Base-by-base conservation (phyloP, 2,329 filamentous ascomycete species). In the Fusarium circinatum region DNA sequence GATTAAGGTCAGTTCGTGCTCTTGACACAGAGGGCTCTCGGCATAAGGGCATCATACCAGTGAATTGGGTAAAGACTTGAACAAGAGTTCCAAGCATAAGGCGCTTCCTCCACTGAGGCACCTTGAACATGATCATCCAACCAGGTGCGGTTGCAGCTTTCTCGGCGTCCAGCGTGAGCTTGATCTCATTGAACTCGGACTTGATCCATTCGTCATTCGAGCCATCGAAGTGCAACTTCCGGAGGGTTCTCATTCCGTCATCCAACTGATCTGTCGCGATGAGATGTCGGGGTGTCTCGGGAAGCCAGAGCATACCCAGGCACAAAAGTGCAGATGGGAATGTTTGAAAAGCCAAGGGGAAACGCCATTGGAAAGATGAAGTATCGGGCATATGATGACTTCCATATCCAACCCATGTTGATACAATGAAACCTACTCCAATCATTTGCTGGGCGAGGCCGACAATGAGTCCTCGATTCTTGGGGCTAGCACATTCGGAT, bases 21-120 rank as follows among this genome's bases (percentile, higher is more conserved):
- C 12, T 38, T 38, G 11, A 41, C 8, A 26, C 12, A 22, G 12
- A 5, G 15, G n/a, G 15, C 4, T 28, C 30, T 24, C 28, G 14
- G 22, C 3, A 41, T 8, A 4, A 9, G 20, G 28, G 11, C 11
- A 9, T 24, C 72, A 17, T 73, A 75, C 74, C 87, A 45, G 85
- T 87, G 76, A 91, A 86, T 66, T 78, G 74, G 6, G 88, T 89
- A 71, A 91, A 89, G 15, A 89, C 84, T 78, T 92, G 89, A n/a
- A 91, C 85, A 5, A 88, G 79, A 34, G 87, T 85, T 36, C 88
- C 90, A 68, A 90, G 88, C 78, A 89, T 80, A 60, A 91, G 83
- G 20, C 90, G 83, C 17, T 83, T 89, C 42, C 90, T 84, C 86
- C 87, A 89, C 49, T 85, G 80, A 5, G 84, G 84, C 8, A 89